Evolutionary conservation across 208 protist species (phyloP), one percentile per base, ranked within the genome.

Genomic region (Leishmania martiniquensis): DNA sequence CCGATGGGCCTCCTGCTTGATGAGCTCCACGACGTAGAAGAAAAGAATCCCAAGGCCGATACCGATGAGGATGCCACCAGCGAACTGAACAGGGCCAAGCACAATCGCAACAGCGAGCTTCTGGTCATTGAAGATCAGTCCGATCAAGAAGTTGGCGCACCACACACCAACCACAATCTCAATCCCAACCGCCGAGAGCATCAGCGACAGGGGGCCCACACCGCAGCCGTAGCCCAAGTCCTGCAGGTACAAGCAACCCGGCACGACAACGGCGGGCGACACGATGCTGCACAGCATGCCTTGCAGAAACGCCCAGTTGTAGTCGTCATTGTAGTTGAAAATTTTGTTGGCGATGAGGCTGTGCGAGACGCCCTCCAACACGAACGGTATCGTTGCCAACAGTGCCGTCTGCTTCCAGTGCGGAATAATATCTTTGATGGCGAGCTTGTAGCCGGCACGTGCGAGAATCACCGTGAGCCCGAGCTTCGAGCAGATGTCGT

Each of bases 131-230:
- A 96, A 95, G 62, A 96, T 85, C 29, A 94, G 76, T 22, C 84
- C 89, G 67, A 95, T 89, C 67, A 96, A 87, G 73, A 95, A 94
- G 81, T 94, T 96, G 10, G 85, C 83, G 13, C 83, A 84, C 91
- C 92, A 96, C 57, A 96, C 90, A 1, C 92, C 92, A 52, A 96
- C 70, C 17, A 88, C 87, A 70, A 96, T 91, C 85, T 96, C 90
- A 29, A 92, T 77, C 4, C 89, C 89, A 37, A 92, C 86, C 17
- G 92, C 81, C 44, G 92, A 92, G 47, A 94, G 84, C 85, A 96
- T 89, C 25, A 96, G 80, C 32, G 89, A 89, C 29, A 95, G 79
- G 2, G 90, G 86, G 17, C 88, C 86, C 44, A 85, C 76, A 20
- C 86, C 87, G 37, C 81, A 74, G 42, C 92, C 90, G 83, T 93